Evolutionary conservation across 129 eudicot species (phyloP), one percentile per base, ranked within the genome.

Genomic region (Oenanthe sinensis): DNA sequence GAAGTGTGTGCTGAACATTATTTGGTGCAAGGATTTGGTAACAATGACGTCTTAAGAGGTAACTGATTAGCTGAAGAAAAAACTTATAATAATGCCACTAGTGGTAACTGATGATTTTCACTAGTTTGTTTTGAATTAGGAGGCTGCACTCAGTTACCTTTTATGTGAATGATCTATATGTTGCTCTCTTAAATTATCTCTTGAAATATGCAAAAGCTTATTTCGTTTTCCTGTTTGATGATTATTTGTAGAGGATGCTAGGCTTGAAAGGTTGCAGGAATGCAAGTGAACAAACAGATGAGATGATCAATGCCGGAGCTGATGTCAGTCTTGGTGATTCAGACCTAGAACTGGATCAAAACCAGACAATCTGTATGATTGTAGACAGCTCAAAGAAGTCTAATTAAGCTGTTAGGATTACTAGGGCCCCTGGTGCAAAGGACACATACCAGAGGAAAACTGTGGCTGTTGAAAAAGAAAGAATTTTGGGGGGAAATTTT

Each of bases 1-100:
- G 84, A 85, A 78, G 80, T 79, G 30, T 86, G 49, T 83, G 76
- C 84, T 76, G 84, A 86, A 81, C 78, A 78, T 49, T 83, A 75
- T 47, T 77, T 77, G 81, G 77, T 70, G 63, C 30, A 43, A 71
- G 76, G 52, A 74, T 77, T 79, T 83, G 72, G 85, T 70, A 70
- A 37, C 40, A 40, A 62, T 63, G 79, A 46, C 80, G 80, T 74
- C 78, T 74, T 86, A 79, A 65, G 46, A 60, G 83, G 82, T 81
- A 75, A 63, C 43, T 37, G 47, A 70, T 14, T 67, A 58, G 65
- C 65, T 58, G 65, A n/a, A 58, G 22, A n/a, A 8, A 58, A 58
- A 14, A 24, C 65, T 58, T 28, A 58, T 2, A n/a, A n/a, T 58
- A n/a, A 58, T 58, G 65, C 26, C 65, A 22, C 14, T 22, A 58